A percentile compares a stretch with the other conserved stretches of the same genome.
These are phyloP conservation scores for Colletotrichum eleusines DNA, from an alignment of 2,329 filamentous ascomycete genomes.

Conservation along the genomic window DNA sequence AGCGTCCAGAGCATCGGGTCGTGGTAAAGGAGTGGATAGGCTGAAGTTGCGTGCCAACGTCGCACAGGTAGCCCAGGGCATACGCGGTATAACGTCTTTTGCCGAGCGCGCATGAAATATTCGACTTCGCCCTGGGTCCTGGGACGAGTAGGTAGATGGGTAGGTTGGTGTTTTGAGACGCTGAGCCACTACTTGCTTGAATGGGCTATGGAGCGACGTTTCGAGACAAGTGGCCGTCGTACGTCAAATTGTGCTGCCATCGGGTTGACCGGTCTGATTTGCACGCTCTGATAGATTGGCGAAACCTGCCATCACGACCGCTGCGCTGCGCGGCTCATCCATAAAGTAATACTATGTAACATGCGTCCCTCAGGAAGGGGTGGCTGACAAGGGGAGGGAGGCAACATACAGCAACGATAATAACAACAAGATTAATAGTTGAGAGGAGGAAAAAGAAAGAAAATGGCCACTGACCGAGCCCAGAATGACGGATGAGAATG, in stretches of 20 bases:
- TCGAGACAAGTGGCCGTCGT: background rate
- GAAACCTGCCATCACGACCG: background rate
- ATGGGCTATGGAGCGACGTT: too few species aligned
- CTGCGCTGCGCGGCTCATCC: background rate
- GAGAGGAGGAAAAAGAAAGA: background rate
- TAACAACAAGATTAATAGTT: background rate
- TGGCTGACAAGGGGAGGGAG: background rate
- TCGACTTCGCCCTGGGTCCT: background rate
- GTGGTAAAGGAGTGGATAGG: slow-evolving; percentile 17
- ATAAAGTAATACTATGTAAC: background rate
- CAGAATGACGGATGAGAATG: background rate
- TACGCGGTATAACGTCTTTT: slow-evolving; percentile 36
- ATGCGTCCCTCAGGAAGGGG: background rate
- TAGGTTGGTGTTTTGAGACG: background rate
- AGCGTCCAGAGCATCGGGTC: slow-evolving; percentile 29
- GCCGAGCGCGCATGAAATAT: slow-evolving; percentile 18
- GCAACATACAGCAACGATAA: background rate
- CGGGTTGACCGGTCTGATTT: background rate
- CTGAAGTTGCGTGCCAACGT: slow-evolving; percentile 1
- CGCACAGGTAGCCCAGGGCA: slow-evolving; percentile 15
- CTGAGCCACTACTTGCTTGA: background rate
- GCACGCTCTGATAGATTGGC: background rate
- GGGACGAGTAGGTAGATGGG: background rate
- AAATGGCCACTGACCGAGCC: background rate
- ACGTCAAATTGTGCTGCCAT: background rate